Percentiles rank a stretch among this genome's conserved stretches.
These are phyloP conservation scores for Verticillium klebahnii DNA, from an alignment of 2,329 filamentous ascomycete species.

Conservation along the genomic window DNA sequence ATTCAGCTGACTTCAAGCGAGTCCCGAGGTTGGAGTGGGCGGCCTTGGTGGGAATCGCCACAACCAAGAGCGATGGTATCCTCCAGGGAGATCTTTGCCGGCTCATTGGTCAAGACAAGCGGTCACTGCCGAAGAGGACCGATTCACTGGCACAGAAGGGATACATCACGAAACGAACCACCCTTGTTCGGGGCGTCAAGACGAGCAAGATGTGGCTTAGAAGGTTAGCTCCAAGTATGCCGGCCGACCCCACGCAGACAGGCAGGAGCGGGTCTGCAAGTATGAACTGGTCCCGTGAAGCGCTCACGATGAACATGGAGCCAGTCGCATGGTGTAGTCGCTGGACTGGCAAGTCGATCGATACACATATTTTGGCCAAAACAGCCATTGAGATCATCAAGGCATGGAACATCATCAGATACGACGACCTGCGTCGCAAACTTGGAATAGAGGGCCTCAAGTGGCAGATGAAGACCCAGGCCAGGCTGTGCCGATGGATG, in stretches of 20 bases:
- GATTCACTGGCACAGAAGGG: slow-evolving; percentile 55
- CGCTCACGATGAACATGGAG: slow-evolving; percentile 33
- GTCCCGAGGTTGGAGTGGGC: slow-evolving; percentile 56
- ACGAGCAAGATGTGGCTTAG: slow-evolving; percentile 60
- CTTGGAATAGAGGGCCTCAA: slow-evolving; percentile 49
- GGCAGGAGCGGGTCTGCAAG: slow-evolving; percentile 2
- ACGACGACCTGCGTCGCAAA: slow-evolving; percentile 54
- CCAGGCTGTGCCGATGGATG: slow-evolving; percentile 54
- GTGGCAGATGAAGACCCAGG: slow-evolving; percentile 57
- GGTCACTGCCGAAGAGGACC: slow-evolving; percentile 57
- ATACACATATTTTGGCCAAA: slow-evolving; percentile 52
- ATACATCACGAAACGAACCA: slow-evolving; percentile 57
- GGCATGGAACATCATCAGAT: slow-evolving; percentile 54
- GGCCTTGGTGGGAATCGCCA: slow-evolving; percentile 53
- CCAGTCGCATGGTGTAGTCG: slow-evolving; percentile 51
- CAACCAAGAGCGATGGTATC: slow-evolving; percentile 48
- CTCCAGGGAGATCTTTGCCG: slow-evolving; percentile 56
- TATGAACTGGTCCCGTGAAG: slow-evolving; percentile 20
- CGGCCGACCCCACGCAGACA: slow-evolving; percentile 19
- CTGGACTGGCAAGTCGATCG: slow-evolving; percentile 56
- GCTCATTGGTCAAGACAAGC: slow-evolving; percentile 57
- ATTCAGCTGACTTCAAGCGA: slow-evolving; percentile 53
- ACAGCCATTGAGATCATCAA: slow-evolving; percentile 53
- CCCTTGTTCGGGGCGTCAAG: slow-evolving; percentile 53
- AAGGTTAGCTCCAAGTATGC: slow-evolving; percentile 44